Evolutionary conservation across 768 basidiomycete species (phyloP), one percentile per base, ranked within the genome.

Genomic region (Podaxis sp.): DNA sequence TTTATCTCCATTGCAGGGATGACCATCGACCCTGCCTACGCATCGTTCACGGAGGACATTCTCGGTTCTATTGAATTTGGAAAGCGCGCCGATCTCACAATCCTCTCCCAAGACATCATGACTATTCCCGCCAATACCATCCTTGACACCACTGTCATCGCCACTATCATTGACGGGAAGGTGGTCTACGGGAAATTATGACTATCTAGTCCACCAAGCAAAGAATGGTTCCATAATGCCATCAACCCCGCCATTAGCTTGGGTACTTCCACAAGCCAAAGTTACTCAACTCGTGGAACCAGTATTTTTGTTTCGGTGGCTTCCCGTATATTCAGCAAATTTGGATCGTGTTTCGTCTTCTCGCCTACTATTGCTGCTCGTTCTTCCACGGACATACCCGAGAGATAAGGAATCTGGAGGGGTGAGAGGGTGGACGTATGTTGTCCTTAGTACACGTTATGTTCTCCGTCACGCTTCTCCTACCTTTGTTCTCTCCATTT

Each of bases 11-110:
- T 54, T 44, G 60, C 65, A 91, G 89, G 93, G 20, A 91, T 96
- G 87, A 96, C 94, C 2, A 83, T 92, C 40, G 89, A 93, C 68
- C 85, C 92, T 6, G 94, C 94, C 0, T 95, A 90, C 71, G 94
- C 95, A 15, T 89, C 90, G 0, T 95, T 96, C 75, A 85, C 85
- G 0, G 91, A 94, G 67, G 70, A 81, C 46, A 75, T 69, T 2
- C 79, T 92, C 8, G 95, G 95, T n/a, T 91, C 91, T 3, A 80
- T 97, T 41, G 82, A 84, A 44, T 73, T 81, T 1, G 93, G 94
- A 17, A 95, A 94, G 70, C 80, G 83, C 33, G 95, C 93, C 5
- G 95, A 98, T 73, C 91, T 88, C 67, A 87, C 91, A n/a, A 78
- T 97, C 15, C 80, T 95, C 63, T 90, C 90, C 5, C 85, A 85